Base-by-base conservation (phyloP, 129 eudicot genomes). In the Apium graveolens region DNA sequence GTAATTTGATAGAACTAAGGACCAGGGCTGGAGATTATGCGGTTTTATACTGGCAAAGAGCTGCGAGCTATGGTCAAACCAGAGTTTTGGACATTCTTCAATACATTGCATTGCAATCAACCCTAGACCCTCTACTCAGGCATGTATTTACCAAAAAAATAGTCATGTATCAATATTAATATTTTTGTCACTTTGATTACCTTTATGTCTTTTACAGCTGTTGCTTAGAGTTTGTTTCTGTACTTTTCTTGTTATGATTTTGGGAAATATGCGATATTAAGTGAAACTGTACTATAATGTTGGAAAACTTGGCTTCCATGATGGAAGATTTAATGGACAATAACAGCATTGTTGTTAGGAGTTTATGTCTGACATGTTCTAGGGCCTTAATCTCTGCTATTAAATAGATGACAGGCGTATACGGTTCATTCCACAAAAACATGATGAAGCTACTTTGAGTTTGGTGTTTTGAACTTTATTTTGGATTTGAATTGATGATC, bases 21-120 rank as follows among this genome's bases (percentile, higher is more conserved):
- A n/a, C n/a, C n/a, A 91, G 91, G 85, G 98, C 98, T 77, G 94
- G 86, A 66, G 98, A 93, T 86, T 79, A 86, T 80, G 91, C 88
- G 11, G 82, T 86, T 37, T 69, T 81, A 71, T 91, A 94, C 82
- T 91, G 93, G 88, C 96, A 94, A 77, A 88, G 76, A 75, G 81
- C 91, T 57, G 86, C 88, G 18, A 90, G 86, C 81, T 90, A 90
- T 76, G 78, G 81, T 76, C 98, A 95, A 85, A 95, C 98, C 5
- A 84, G 96, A 88, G 71, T 89, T 74, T 83, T n/a, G n/a, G n/a
- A n/a, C n/a, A n/a, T n/a, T n/a, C n/a, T n/a, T n/a, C n/a, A n/a
- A n/a, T n/a, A n/a, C 83, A 75, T 95, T 83, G 97, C 98, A 62
- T 83, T 94, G 35, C 97, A 95, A 74, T 95, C 98, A 71, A 87